A percentile compares a stretch with the other conserved stretches of the same genome.
phyloP scores from a whole-genome alignment of 2,329 filamentous ascomycete species.

The Achaetomium macrosporum region DNA sequence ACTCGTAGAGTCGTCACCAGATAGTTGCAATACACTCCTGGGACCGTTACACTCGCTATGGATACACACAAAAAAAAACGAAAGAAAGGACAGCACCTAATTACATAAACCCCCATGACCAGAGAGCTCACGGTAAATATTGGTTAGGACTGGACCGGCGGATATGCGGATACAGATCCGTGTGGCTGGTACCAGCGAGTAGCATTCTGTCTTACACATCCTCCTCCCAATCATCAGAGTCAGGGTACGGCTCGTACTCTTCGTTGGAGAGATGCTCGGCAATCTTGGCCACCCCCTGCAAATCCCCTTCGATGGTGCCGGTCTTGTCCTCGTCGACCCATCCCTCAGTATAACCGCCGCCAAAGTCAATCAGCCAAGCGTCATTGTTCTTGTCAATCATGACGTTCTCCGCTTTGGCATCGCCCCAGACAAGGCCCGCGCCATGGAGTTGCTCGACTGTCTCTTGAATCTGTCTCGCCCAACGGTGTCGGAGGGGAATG shows the following conservation, averaged over 20 bases:
- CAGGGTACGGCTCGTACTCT: conserved; percentile 7
- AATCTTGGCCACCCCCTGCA: conserved; percentile 27
- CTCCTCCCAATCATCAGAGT: neutral
- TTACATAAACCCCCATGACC: no score
- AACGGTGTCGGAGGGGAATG: conserved; percentile 13
- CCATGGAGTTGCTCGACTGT: conserved; percentile 26
- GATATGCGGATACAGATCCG: no score
- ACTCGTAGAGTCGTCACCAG: no score
- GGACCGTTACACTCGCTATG: no score
- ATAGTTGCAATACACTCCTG: no score
- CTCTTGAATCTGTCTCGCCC: conserved; percentile 24
- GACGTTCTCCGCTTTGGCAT: conserved; percentile 32
- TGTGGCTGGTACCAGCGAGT: no score
- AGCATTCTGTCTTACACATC: neutral
- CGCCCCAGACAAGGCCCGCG: conserved; percentile 29
- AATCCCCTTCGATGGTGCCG: conserved; percentile 34
- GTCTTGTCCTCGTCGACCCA: conserved; percentile 35
- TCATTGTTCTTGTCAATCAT: conserved; percentile 33
- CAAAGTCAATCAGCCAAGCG: conserved; percentile 37
- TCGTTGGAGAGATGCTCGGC: conserved; percentile 14
- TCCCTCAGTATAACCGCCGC: conserved; percentile 34
- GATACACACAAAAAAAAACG: no score
- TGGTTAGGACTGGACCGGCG: no score
- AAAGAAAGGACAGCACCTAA: no score
- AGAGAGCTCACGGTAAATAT: no score